Percentiles rank a stretch among this genome's conserved stretches.
Conservation (phyloP, 176 grass and related monocot genomes). For the Thalia dealbata region DNA sequence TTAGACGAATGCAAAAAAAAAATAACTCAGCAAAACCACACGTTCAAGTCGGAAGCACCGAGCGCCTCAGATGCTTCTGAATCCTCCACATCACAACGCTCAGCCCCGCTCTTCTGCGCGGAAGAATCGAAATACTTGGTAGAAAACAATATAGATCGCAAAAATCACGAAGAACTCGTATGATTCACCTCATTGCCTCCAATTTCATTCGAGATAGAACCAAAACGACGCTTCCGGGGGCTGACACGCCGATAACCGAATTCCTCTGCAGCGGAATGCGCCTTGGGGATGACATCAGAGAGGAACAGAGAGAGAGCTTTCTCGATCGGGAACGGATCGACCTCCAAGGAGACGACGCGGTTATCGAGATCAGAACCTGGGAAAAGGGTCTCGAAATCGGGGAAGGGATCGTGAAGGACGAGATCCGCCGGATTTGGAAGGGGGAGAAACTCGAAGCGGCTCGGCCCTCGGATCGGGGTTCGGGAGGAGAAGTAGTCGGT, state of each 20-base stretch:
- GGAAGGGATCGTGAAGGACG: conserved; percentile 10
- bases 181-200: conserved; percentile 24
- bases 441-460: conserved; percentile 31
- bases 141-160: not conserved
- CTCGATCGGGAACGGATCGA: conserved; percentile 32
- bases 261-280: not conserved
- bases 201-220: not conserved
- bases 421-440: conserved; percentile 50
- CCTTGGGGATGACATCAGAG: conserved; percentile 30
- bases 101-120: conserved; percentile 23
- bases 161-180: not conserved
- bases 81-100: conserved; percentile 22
- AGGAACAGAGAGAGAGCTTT: conserved; percentile 47
- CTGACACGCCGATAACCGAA: not conserved
- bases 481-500: conserved; percentile 48
- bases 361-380: conserved; percentile 15
- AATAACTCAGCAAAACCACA: conserved; percentile 6
- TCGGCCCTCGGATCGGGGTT: conserved; percentile 26
- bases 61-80: not conserved
- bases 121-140: not conserved
- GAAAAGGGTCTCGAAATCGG: conserved; percentile 18
- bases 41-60: not conserved
- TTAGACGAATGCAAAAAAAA: not conserved
- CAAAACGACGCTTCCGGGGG: not conserved
- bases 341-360: conserved; percentile 23